Base-by-base conservation (phyloP, 495 filamentous ascomycete genomes). In the Acidiella bohemica region DNA sequence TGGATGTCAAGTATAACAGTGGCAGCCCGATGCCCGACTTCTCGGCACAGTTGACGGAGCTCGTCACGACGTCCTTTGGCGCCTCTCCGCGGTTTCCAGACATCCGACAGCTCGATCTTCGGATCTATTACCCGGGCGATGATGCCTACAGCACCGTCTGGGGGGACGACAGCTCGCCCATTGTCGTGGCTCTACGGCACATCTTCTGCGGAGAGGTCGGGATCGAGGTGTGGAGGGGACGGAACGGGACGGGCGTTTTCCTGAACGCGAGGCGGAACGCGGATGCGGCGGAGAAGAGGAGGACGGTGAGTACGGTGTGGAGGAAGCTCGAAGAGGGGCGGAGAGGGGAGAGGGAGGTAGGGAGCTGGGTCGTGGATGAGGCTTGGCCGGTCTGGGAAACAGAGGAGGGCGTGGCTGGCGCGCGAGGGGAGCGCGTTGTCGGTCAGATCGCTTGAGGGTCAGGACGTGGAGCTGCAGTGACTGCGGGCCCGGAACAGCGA, bases 161-260 rank as follows among this genome's bases (percentile, higher is more conserved):
- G 56, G 41, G 40, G 18, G 51, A 54, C 44, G 48, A 54, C 14
- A 12, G 38, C 14, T 41, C 36, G 7, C 54, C 56, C 5, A 43
- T 45, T 21, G 34, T 46, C 7, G 36, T 54, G 17, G 49, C 53
- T 1, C 35, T 59, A 34, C 42, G 41, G 30, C 54, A 51, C 32
- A 46, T 49, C 16, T 49, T 30, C 30, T 49, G 36, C 29, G 53
- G 45, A 2, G 45, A 52, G 26, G 46, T 57, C 16, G 49, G 43
- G 11, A 52, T 55, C 23, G 51, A 56, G 35, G 43, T 56, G 10
- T 55, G 44, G 47, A 41, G 51, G 1, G 51, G 53, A 13, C 19
- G 44, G 36, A 5, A 16, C n/a, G 55, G 54, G 2, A 51, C 46
- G 14, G 56, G 48, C 5, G 51, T 57, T 4, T 36, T 32, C 11